Evolutionary conservation across 805 yeast species (phyloP), one percentile per base, ranked within the genome.

Genomic region (Starmerella riodocensis): DNA sequence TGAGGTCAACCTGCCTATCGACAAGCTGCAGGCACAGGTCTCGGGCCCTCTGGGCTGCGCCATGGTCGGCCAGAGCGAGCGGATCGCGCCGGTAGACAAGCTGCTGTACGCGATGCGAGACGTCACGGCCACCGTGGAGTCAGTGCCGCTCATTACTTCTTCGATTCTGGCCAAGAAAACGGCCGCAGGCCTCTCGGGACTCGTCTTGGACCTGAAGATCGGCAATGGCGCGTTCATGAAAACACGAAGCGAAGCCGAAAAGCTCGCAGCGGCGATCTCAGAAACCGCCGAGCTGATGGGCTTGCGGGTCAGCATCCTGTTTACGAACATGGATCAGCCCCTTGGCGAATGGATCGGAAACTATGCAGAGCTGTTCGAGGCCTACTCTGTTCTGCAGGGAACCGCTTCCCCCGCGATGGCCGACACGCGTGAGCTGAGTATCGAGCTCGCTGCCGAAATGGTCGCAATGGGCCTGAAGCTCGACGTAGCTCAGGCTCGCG

Each of bases 91-190:
- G 7, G 33, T 26, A 5, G 39, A 36, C 19, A 25, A 26, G 18
- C 17, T 5, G 13, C 21, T 36, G 34, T 36, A 36, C 18, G 34
- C 33, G 6, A 19, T 36, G 12, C 31, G 39, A 9, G 34, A 29
- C 23, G 39, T 28, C 39, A 27, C 39, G 11, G 39, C 34, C 11
- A 36, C 39, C 6, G 32, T 29, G 6, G 39, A 36, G 23, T 29
- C 36, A 6, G 14, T 14, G 20, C 25, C 13, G 25, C 34, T 36
- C 22, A 20, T 36, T 7, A 35, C 34, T n/a, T 28, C 39, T 4
- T 36, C 39, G 18, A 36, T 36, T 6, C 11, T 36, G 23, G 9
- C 34, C 16, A 36, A 36, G 28, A 36, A 36, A 28, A 21, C 22
- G n/a, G 33, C 39, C 3, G 39, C 17, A 20, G 39, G 39, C 11